phyloP scores from a whole-genome alignment of 2,329 filamentous ascomycete species.

The Ceratocystis colombiana region DNA sequence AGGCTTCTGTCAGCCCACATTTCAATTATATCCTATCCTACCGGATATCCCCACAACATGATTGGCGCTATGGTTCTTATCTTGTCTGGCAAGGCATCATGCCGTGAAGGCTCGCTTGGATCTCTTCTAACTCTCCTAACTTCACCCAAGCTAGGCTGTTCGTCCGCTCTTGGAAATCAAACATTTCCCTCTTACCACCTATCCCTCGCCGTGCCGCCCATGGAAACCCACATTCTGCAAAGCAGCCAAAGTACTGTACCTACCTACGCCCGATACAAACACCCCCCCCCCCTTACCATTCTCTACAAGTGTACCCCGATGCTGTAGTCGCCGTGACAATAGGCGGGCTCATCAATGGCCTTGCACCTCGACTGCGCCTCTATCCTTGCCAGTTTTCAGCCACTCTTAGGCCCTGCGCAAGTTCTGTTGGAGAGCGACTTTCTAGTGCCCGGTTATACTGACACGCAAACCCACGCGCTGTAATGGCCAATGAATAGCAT shows the following conservation, averaged over 20 bases:
- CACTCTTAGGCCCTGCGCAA: constrained; percentile 23
- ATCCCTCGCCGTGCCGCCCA: not conserved
- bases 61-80: not conserved
- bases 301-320: constrained; percentile 10
- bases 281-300: not conserved
- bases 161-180: not conserved
- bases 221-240: constrained; percentile 12
- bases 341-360: constrained; percentile 14
- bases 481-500: constrained; percentile 43
- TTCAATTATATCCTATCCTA: not conserved
- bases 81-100: not conserved
- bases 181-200: too few species aligned
- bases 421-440: constrained; percentile 39
- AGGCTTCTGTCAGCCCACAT: not conserved
- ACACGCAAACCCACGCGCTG: constrained; percentile 60
- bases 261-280: constrained; percentile 17
- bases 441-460: constrained; percentile 51
- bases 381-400: not conserved
- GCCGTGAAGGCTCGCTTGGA: not conserved
- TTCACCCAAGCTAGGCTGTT: not conserved
- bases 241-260: constrained; percentile 13
- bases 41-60: not conserved
- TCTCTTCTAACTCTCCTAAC: not conserved
- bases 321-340: constrained; percentile 13
- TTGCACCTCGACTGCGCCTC: constrained; percentile 6